Percentiles rank a stretch among this genome's conserved stretches.
Evolutionary conservation across 495 filamentous ascomycete species (phyloP).

Genomic region (Penicillium lividum): DNA sequence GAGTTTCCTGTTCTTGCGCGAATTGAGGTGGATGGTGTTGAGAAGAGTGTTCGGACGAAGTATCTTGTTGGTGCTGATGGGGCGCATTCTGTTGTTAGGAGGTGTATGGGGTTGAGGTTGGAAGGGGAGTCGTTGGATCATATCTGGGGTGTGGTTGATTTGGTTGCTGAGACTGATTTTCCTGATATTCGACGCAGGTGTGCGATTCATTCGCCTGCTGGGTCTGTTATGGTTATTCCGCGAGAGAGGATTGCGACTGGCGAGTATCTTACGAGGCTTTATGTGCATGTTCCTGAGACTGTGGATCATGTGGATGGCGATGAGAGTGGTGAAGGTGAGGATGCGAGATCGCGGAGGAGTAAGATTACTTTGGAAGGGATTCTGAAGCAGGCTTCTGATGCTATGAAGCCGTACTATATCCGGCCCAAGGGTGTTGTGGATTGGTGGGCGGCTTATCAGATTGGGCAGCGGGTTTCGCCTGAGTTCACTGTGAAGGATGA

Average conservation of each 20-base stretch:
- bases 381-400: constrained; percentile 40
- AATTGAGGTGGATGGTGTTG: constrained; percentile 45
- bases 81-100: constrained; percentile 61
- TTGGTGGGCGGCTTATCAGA: constrained; percentile 68
- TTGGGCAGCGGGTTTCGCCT: constrained; percentile 72
- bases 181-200: constrained; percentile 69
- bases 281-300: constrained; percentile 55
- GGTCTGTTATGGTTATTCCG: constrained; percentile 71
- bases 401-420: constrained; percentile 52
- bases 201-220: constrained; percentile 66
- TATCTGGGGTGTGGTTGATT: constrained; percentile 67
- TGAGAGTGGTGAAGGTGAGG: constrained; percentile 18
- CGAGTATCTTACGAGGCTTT: constrained; percentile 66
- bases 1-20: constrained; percentile 46
- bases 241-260: constrained; percentile 56
- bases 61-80: constrained; percentile 72
- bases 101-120: constrained; percentile 57
- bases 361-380: constrained; percentile 44
- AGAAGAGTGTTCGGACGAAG: constrained; percentile 53
- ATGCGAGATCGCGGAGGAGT: constrained; percentile 36
- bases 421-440: constrained; percentile 47
- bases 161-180: constrained; percentile 67
- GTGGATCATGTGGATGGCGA: constrained; percentile 17
- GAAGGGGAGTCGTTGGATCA: constrained; percentile 64
- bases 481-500: constrained; percentile 62